Conservation (phyloP, 306 rosid genomes). For the Pterocarpus macrocarpus region DNA sequence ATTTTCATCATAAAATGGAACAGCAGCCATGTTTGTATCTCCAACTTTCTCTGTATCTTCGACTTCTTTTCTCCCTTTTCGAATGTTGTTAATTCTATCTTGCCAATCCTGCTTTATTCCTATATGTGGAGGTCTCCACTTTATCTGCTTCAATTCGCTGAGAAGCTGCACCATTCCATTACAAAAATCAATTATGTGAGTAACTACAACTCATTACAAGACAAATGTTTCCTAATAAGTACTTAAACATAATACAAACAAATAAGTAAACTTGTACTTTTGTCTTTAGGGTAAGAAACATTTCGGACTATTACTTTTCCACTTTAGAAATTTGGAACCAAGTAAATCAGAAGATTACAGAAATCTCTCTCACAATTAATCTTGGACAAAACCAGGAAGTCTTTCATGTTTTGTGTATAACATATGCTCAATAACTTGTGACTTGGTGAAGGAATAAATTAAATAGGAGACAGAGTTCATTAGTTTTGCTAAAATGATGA, state of each 20-base stretch:
- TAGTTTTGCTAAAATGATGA: constrained; percentile 3
- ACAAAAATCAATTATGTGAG: constrained; percentile 15
- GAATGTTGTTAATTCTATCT: constrained; percentile 72
- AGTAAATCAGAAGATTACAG: constrained; percentile 5
- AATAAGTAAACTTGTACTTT: constrained; percentile 21
- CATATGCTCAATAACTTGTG: background rate
- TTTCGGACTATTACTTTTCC: constrained; percentile 13
- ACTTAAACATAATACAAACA: constrained; percentile 12
- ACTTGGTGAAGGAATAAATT: background rate
- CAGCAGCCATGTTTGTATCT: constrained; percentile 56
- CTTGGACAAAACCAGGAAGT: constrained; percentile 13
- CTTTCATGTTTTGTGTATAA: background rate
- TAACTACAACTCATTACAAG: constrained; percentile 22
- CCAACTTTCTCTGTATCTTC: constrained; percentile 67
- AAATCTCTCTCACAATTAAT: background rate
- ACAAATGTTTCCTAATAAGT: constrained; percentile 20
- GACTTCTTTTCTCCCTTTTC: constrained; percentile 68
- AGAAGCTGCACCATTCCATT: constrained; percentile 56
- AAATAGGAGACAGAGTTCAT: background rate
- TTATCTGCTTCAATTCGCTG: constrained; percentile 61
- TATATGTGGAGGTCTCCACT: constrained; percentile 79
- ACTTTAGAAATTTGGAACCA: background rate
- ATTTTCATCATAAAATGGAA: constrained; percentile 77
- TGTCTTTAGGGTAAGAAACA: constrained; percentile 21
- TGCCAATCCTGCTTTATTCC: constrained; percentile 94